A percentile compares a stretch with the other conserved stretches of the same genome.
Evolutionary conservation across 179 eudicot species (phyloP).

Genomic region (Vitellaria paradoxa): DNA sequence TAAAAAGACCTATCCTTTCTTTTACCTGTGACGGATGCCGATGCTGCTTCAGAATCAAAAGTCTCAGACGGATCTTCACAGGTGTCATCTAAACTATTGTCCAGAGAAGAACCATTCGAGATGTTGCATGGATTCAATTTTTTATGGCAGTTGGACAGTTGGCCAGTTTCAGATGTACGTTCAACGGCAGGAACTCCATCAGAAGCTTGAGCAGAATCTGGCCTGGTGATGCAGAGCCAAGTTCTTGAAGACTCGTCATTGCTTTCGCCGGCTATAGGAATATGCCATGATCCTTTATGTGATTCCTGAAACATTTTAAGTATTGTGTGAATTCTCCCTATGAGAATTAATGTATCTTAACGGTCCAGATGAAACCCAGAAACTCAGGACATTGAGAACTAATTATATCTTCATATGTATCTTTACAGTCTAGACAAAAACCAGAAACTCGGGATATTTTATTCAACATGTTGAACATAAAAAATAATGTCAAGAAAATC

Average conservation of each 20-base stretch:
- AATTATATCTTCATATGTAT: too few species aligned
- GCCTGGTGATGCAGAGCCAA: conserved; percentile 24
- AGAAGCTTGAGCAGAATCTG: conserved; percentile 8
- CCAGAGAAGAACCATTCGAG: neutral
- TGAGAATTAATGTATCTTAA: neutral
- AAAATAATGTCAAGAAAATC: too few species aligned
- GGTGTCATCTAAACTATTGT: neutral
- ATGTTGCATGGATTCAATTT: neutral
- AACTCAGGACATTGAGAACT: too few species aligned
- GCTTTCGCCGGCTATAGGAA: conserved; percentile 14
- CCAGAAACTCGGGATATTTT: too few species aligned
- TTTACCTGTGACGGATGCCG: neutral
- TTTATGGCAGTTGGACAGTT: neutral
- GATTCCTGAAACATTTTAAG: conserved; percentile 22
- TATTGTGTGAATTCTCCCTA: neutral
- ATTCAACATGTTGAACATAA: too few species aligned
- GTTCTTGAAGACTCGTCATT: conserved; percentile 16
- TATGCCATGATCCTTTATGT: conserved; percentile 22
- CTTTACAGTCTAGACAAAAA: too few species aligned
- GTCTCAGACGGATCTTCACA: neutral
- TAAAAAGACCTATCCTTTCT: conserved; percentile 11
- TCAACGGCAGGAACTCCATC: neutral
- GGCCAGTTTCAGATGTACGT: neutral
- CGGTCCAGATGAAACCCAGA: too few species aligned
- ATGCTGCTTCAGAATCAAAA: neutral